Conservation (phyloP, 768 basidiomycete species). For the Trichaptum fuscoviolaceum region DNA sequence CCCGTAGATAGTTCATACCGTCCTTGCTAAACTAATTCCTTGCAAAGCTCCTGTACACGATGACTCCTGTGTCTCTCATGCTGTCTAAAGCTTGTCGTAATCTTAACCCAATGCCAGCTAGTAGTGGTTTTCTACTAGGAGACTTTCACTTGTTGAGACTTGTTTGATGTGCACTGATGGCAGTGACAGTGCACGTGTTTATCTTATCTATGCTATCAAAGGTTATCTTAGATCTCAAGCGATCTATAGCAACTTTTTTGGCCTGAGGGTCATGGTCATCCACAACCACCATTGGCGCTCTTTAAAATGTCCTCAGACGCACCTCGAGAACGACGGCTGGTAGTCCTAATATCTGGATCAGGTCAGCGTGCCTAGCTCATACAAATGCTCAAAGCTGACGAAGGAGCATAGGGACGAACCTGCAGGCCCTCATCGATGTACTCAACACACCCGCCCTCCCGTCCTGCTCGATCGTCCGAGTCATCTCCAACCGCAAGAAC, state of each 20-base stretch:
- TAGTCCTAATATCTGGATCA: slow-evolving; percentile 64
- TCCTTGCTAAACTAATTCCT: too few relatives aligned
- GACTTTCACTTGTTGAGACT: too few relatives aligned
- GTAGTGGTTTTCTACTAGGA: too few relatives aligned
- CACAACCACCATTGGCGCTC: background rate
- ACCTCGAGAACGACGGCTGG: slow-evolving; percentile 30
- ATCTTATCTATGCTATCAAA: too few relatives aligned
- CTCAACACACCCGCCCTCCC: slow-evolving; percentile 70
- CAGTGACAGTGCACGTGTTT: too few relatives aligned
- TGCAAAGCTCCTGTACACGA: too few relatives aligned
- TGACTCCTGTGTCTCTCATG: too few relatives aligned
- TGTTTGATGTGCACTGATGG: too few relatives aligned
- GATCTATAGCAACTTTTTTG: background rate
- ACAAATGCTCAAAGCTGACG: slow-evolving; percentile 6
- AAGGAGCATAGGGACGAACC: slow-evolving; percentile 70
- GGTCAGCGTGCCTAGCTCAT: slow-evolving; percentile 23
- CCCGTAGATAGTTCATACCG: background rate
- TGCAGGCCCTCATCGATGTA: slow-evolving; percentile 94
- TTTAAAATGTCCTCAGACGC: background rate
- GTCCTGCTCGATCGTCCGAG: slow-evolving; percentile 64
- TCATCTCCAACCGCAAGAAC: slow-evolving; percentile 88
- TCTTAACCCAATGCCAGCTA: too few relatives aligned
- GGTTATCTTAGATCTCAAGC: background rate
- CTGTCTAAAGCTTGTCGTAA: too few relatives aligned
- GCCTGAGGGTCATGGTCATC: background rate